Evolutionary conservation across 805 yeast species (phyloP), one percentile per base, ranked within the genome.

Genomic region (Metschnikowia lochheadii): DNA sequence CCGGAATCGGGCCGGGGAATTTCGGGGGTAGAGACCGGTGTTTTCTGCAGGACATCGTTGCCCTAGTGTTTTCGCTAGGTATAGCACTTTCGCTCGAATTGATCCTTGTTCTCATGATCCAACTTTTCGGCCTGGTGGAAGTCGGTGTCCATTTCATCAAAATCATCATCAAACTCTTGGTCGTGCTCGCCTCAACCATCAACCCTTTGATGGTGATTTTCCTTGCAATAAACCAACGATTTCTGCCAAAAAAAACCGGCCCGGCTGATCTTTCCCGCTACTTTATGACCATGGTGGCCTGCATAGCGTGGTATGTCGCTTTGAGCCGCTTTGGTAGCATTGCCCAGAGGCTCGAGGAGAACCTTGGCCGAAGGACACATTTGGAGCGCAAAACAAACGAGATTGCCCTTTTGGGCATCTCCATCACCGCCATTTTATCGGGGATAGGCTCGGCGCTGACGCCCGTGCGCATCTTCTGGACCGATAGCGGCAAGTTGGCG

Each of bases 401-500:
- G 56, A 57, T 80, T 31, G 69, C 77, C 3, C 60, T 79, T 40
- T 65, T 76, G 26, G 84, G 84, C 0, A 73, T 80, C 31, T 67
- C 79, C n/a, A 70, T 76, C 46, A 68, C 80, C 47, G 79, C 82
- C 0, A 54, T 76, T 0, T 63, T 80, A 17, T 78, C 80, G 10
- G 84, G 84, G 2, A 69, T 79, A 40, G 84, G 83, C 1, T 75
- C 80, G 6, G 63, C 76, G 13, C 71, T 80, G 39, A 76, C 80
- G 0, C 74, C 81, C 7, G 71, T 53, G 33, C 50, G 52, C 20
- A 49, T 34, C 17, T 53, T 52, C 36, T 51, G 56, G 55, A 33
- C 45, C 8, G 45, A 50, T 31, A 45, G 50, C 34, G 37, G 36
- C 17, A 11, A 34, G 39, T 40, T 32, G 34, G 39, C 29, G 8